These are phyloP conservation scores for Lindgomyces ingoldianus DNA, from an alignment of 495 filamentous ascomycete genomes.

Conservation along the genomic window DNA sequence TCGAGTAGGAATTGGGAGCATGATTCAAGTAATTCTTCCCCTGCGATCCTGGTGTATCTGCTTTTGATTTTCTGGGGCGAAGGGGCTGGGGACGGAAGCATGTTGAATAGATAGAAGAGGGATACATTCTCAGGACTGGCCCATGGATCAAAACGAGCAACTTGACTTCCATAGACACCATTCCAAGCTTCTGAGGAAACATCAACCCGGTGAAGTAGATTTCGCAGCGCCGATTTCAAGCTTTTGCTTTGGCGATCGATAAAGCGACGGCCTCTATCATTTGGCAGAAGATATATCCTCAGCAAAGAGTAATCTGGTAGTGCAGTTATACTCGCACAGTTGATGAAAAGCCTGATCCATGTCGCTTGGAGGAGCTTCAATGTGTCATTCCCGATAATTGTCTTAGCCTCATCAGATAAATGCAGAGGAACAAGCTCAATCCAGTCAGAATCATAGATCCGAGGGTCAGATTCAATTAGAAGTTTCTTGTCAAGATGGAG, in stretches of 20 bases:
- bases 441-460: constrained; percentile 1
- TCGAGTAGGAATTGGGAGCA: constrained; percentile 47
- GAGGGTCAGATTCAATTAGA: background rate
- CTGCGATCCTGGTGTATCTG: constrained; percentile 58
- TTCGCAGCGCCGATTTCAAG: constrained; percentile 23
- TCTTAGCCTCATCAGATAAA: constrained; percentile 17
- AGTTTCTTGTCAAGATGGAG: constrained; percentile 6
- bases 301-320: background rate
- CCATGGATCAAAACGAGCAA: constrained; percentile 40
- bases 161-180: constrained; percentile 6
- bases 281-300: constrained; percentile 31
- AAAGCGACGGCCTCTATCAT: constrained; percentile 25
- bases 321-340: background rate
- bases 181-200: constrained; percentile 30
- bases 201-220: constrained; percentile 29
- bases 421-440: constrained; percentile 4
- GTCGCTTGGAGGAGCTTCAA: constrained; percentile 17
- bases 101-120: constrained; percentile 86
- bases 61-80: constrained; percentile 54
- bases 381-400: constrained; percentile 19
- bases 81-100: constrained; percentile 70
- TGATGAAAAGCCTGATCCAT: constrained; percentile 33
- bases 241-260: constrained; percentile 25
- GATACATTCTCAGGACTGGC: constrained; percentile 56
- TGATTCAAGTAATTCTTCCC: constrained; percentile 61